Base-by-base conservation (phyloP, 1,139 yeast genomes). In the Geotrichum aggregatum region DNA sequence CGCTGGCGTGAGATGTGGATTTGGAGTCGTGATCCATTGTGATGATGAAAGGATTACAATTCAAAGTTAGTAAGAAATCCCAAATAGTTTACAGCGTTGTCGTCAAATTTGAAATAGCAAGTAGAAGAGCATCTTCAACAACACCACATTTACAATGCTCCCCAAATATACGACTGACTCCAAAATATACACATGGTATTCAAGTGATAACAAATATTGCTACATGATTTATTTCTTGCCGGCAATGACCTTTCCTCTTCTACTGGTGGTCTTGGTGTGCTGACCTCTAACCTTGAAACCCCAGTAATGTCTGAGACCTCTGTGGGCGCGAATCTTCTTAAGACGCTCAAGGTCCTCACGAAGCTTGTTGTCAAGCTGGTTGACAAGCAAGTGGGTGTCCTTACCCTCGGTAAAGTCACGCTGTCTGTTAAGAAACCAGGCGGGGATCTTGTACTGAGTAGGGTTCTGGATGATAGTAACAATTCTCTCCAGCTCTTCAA, bases 291-390 rank as follows among this genome's bases (percentile, higher is more conserved):
- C 84, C 75, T 80, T 81, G 66, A 72, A 68, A 60, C 98, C 98
- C 98, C 98, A 94, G 94, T 85, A 91, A 84, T 92, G 99, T 85
- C 99, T 88, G 77, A 92, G 87, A 91, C 99, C 99, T 82, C 98
- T 87, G 94, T 92, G 98, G 73, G 98, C 82, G 85, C 98, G 92
- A 85, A 94, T 92, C 82, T 94, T 92, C 95, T 94, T 94, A 78
- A 92, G 84, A 84, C 98, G 92, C 83, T 92, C 98, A 77, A 92
- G 83, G 75, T 92, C 98, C 76, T 92, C 99, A 87, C 99, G 94
- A 79, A 92, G 87, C 82, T 92, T 92, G 73, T 96, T 87, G 82
- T 94, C 98, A 77, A 94, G 82, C 83, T 87, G 87, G 92, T 92
- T 92, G 71, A 98, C 98, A 72, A 92, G 86, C 73, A 87, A 87